A percentile compares a stretch with the other conserved stretches of the same genome.
phyloP scores from a whole-genome alignment of 2,329 filamentous ascomycete species.

The Ceratocystis lukuohia region DNA sequence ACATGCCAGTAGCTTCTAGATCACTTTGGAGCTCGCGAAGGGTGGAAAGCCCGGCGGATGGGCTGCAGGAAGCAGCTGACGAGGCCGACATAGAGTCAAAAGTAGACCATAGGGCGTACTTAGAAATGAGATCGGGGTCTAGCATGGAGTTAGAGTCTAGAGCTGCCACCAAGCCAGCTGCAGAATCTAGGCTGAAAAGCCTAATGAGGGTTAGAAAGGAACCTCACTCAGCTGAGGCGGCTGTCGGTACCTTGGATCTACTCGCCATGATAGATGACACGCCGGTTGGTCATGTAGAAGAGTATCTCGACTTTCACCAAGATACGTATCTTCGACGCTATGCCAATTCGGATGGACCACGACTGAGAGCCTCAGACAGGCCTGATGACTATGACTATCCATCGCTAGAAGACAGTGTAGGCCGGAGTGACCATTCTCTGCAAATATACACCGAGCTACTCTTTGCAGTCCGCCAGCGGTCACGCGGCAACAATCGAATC shows the following conservation, averaged over 20 bases:
- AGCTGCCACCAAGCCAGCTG: not conserved
- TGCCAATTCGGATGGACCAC: constrained; percentile 37
- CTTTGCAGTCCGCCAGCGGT: constrained; percentile 30
- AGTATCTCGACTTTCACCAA: constrained; percentile 38
- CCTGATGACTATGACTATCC: constrained; percentile 37
- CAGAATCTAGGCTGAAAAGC: not conserved
- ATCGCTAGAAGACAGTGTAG: constrained; percentile 30
- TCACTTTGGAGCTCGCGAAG: constrained; percentile 12
- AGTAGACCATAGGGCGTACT: not conserved
- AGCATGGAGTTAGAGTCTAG: not conserved
- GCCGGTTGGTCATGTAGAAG: constrained; percentile 32
- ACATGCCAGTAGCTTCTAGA: constrained; percentile 8
- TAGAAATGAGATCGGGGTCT: not conserved
- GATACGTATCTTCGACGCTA: constrained; percentile 44
- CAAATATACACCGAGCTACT: constrained; percentile 30
- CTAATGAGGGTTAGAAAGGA: not conserved
- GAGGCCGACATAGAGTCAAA: not conserved
- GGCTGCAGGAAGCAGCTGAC: not conserved
- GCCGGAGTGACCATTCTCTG: constrained; percentile 27
- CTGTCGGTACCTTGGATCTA: constrained; percentile 31
- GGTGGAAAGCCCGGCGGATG: not conserved
- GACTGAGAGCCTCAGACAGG: constrained; percentile 37
- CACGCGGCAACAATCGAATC: constrained; percentile 29
- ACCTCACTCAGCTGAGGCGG: constrained; percentile 15
- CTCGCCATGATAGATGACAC: constrained; percentile 40